phyloP scores from a whole-genome alignment of 2,329 filamentous ascomycete species.

The Ophiostoma himal-ulmi region DNA sequence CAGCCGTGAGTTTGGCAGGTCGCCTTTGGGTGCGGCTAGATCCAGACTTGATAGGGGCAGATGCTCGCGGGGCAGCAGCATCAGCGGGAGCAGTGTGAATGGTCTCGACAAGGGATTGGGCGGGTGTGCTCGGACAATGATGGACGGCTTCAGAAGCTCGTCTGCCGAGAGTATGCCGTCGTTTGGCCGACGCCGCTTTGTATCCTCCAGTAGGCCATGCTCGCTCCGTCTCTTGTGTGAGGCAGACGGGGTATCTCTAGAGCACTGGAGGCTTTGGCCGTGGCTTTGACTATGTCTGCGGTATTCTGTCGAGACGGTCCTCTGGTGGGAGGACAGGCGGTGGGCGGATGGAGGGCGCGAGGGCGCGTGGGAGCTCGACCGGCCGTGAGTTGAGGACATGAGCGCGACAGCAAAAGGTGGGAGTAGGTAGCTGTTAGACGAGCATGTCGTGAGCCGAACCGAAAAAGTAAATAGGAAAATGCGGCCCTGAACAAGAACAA shows the following conservation, averaged over 20 bases:
- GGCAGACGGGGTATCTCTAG: constrained; percentile 32
- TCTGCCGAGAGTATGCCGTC: constrained; percentile 39
- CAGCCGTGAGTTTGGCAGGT: constrained; percentile 48
- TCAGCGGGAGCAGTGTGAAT: constrained; percentile 52
- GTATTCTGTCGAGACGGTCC: neutral
- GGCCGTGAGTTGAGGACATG: constrained; percentile 21
- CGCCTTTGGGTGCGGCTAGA: constrained; percentile 46
- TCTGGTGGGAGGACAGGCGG: neutral
- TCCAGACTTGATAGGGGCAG: constrained; percentile 59
- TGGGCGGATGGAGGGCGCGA: constrained; percentile 36
- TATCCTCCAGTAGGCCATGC: constrained; percentile 30
- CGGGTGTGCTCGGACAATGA: constrained; percentile 53
- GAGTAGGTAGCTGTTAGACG: constrained; percentile 2
- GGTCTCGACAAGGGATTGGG: constrained; percentile 48
- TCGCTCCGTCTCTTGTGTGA: constrained; percentile 28
- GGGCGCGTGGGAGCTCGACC: constrained; percentile 42
- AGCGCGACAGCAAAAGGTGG: constrained; percentile 5
- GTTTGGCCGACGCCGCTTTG: constrained; percentile 20
- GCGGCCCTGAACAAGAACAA: neutral
- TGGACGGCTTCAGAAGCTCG: constrained; percentile 46
- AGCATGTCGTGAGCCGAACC: constrained; percentile 16
- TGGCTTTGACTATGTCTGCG: neutral
- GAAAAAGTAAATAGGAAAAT: neutral
- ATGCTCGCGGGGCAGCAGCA: constrained; percentile 56
- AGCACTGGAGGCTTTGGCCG: constrained; percentile 16